Evolutionary conservation across 2,329 filamentous ascomycete genomes (phyloP).

Genomic region (Cladophialophora exuberans): DNA sequence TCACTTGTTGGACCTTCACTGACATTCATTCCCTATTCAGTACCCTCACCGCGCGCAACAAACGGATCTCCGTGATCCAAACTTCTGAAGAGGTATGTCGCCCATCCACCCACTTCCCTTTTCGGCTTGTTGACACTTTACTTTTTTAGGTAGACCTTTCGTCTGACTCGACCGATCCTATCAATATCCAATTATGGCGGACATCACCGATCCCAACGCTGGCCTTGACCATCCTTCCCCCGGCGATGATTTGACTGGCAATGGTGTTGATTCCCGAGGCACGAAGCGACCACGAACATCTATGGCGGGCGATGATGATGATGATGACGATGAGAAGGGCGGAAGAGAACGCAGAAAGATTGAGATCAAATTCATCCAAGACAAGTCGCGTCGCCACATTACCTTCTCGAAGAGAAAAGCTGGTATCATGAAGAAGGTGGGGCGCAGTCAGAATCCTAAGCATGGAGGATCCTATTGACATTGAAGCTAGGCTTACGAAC

Average conservation of each 20-base stretch:
- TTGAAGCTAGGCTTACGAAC: slow-evolving; percentile 78
- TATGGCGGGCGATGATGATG: slow-evolving; percentile 84
- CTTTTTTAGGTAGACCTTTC: slow-evolving; percentile 31
- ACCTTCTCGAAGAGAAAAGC: slow-evolving; percentile 99
- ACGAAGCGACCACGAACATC: slow-evolving; percentile 85
- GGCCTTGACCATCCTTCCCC: slow-evolving; percentile 71
- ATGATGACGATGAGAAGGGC: slow-evolving; percentile 97
- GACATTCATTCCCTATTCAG: slow-evolving; percentile 12
- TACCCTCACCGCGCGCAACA: not conserved
- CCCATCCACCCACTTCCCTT: slow-evolving; percentile 26
- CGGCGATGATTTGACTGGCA: slow-evolving; percentile 70
- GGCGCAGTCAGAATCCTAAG: slow-evolving; percentile 41
- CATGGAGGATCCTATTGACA: slow-evolving; percentile 14
- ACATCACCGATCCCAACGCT: slow-evolving; percentile 77
- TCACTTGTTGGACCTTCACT: slow-evolving; percentile 15
- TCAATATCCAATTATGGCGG: slow-evolving; percentile 65
- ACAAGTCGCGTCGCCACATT: slow-evolving; percentile 99
- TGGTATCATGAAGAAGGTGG: slow-evolving; percentile 99
- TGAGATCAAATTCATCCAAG: slow-evolving; percentile 99
- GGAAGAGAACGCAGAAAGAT: slow-evolving; percentile 99
- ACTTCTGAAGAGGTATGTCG: slow-evolving; percentile 22
- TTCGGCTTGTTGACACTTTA: slow-evolving; percentile 32
- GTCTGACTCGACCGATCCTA: slow-evolving; percentile 25
- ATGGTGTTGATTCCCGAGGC: slow-evolving; percentile 77
- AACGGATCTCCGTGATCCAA: not conserved